Evolutionary conservation across 108 stramenopile species (phyloP).

Genomic region (Hondaea fermentalgiana): DNA sequence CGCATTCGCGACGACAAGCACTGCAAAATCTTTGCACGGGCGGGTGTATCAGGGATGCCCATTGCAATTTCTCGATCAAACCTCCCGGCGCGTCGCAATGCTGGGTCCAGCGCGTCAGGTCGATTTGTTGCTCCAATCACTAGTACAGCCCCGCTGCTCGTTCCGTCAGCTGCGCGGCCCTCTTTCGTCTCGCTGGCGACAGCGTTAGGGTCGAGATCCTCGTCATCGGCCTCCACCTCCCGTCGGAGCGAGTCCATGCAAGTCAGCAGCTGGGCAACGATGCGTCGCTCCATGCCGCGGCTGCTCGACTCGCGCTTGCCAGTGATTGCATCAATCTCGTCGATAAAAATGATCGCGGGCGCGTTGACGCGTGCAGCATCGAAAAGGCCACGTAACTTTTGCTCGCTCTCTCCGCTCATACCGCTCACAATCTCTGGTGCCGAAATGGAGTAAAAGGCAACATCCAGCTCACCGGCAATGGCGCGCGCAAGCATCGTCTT

Average conservation of each 20-base stretch:
- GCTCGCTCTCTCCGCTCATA: constrained; percentile 85
- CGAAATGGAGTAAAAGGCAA: constrained; percentile 62
- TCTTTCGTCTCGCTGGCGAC: not conserved
- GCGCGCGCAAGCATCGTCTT: constrained; percentile 90
- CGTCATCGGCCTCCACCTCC: not conserved
- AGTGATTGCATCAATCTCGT: constrained; percentile 54
- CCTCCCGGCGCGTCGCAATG: constrained; percentile 83
- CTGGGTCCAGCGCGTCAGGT: constrained; percentile 86
- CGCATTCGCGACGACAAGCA: constrained; percentile 74
- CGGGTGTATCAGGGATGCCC: constrained; percentile 87
- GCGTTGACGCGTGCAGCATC: constrained; percentile 63
- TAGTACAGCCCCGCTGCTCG: constrained; percentile 50
- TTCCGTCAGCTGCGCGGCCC: not conserved
- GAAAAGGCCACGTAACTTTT: constrained; percentile 79
- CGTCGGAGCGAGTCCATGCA: constrained; percentile 55
- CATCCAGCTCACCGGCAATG: constrained; percentile 61
- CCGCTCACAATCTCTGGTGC: constrained; percentile 94
- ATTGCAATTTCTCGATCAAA: constrained; percentile 93
- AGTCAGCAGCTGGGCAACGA: constrained; percentile 90
- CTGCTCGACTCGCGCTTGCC: constrained; percentile 46
- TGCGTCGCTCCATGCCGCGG: constrained; percentile 90
- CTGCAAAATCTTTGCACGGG: constrained; percentile 69
- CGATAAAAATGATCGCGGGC: constrained; percentile 53
- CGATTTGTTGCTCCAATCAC: constrained; percentile 95
- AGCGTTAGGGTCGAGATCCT: not conserved